Percentiles rank a stretch among this genome's conserved stretches.
These are phyloP conservation scores for Ormosia semicastrata DNA, from an alignment of 306 rosid species.

Conservation along the genomic window DNA sequence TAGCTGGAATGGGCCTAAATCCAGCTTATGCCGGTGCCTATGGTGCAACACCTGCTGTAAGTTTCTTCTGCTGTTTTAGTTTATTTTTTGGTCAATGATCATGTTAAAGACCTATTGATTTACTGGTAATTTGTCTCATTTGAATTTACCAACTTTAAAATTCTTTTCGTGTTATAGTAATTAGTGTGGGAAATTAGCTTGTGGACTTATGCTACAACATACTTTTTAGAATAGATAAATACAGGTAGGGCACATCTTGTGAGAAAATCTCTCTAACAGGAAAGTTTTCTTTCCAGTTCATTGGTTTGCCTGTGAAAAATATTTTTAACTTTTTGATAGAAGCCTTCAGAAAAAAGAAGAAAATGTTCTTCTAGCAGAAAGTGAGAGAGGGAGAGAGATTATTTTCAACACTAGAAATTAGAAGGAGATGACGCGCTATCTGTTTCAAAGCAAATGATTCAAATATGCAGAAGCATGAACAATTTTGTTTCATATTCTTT, in stretches of 20 bases:
- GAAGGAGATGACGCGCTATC: neutral
- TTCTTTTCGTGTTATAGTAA: neutral
- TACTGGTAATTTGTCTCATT: neutral
- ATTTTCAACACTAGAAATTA: neutral
- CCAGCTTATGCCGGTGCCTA: conserved; percentile 82
- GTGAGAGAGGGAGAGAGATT: neutral
- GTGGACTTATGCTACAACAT: neutral
- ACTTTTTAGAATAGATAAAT: neutral
- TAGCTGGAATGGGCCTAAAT: conserved; percentile 75
- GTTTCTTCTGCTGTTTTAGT: conserved; percentile 27
- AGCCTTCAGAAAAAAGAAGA: neutral
- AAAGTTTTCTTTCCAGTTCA: neutral
- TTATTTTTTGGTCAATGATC: neutral
- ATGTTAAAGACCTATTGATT: neutral
- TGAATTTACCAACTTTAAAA: neutral
- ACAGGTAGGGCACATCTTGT: neutral
- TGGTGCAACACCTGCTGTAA: conserved; percentile 75
- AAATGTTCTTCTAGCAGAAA: neutral
- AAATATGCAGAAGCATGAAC: conserved; percentile 5
- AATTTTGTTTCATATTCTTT: neutral
- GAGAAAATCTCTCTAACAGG: neutral
- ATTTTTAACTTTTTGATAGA: neutral
- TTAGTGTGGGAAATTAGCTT: neutral
- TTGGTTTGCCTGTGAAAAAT: conserved; percentile 6
- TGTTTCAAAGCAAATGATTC: conserved; percentile 13